Conservation (phyloP, 192 early-diverging fungal species). For the Gaertneriomyces sp. region DNA sequence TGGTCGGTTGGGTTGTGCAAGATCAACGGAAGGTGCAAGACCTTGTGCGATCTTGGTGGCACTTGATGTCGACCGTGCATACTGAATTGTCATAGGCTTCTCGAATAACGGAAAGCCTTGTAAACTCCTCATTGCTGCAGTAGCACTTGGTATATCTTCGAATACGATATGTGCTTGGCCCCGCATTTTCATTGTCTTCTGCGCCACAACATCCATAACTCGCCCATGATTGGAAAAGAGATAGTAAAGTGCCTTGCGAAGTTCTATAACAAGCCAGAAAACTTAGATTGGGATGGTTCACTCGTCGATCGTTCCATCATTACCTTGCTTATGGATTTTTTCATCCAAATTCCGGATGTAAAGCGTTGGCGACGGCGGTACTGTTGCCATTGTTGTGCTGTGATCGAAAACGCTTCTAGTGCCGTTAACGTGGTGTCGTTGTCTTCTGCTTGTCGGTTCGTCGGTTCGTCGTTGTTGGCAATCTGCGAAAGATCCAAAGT, state of each 20-base stretch:
- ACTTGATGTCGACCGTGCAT: constrained; percentile 73
- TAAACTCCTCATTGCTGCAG: constrained; percentile 77
- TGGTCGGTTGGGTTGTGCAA: too few relatives aligned
- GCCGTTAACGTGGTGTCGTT: too few relatives aligned
- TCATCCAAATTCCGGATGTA: constrained; percentile 76
- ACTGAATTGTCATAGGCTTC: constrained; percentile 54
- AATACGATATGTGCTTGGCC: constrained; percentile 96
- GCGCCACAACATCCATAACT: constrained; percentile 82
- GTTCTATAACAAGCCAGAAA: constrained; percentile 42
- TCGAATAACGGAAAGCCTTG: constrained; percentile 87
- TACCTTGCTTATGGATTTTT: constrained; percentile 71
- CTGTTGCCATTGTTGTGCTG: constrained; percentile 20
- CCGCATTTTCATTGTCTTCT: constrained; percentile 76
- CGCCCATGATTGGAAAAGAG: constrained; percentile 85
- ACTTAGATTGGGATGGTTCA: constrained; percentile 16
- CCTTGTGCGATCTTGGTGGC: constrained; percentile 69
- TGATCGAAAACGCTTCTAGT: not conserved
- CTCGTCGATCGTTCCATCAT: constrained; percentile 29
- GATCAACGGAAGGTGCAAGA: too few relatives aligned
- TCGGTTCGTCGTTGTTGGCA: too few relatives aligned
- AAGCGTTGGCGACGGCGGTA: constrained; percentile 76
- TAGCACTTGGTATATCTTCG: constrained; percentile 76
- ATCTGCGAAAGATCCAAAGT: too few relatives aligned
- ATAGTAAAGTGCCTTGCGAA: constrained; percentile 68
- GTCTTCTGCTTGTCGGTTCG: too few relatives aligned